Base-by-base conservation (phyloP, 495 filamentous ascomycete genomes). In the Aspergillus kassunensis region DNA sequence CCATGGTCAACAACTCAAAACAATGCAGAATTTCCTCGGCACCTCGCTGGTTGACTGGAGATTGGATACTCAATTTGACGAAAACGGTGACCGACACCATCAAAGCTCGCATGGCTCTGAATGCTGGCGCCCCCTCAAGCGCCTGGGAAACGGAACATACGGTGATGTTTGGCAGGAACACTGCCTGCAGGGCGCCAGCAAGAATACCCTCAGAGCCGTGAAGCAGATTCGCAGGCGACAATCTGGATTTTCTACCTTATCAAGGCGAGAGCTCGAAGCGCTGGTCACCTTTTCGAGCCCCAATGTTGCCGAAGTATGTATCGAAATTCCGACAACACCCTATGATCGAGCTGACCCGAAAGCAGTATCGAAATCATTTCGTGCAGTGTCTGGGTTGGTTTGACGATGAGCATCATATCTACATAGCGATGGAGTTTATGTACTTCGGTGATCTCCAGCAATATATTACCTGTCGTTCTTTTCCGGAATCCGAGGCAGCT, bases 391-490 rank as follows among this genome's bases (percentile, higher is more conserved):
- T 18, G 12, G 41, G 41, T 15, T 44, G 41, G 41, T 44, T 29
- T 15, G 13, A 44, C 13, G 25, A 27, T 13, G 41, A 29, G 12
- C 23, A 44, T 27, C n/a, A 27, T 15, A 23, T 44, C 0, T 44
- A 29, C 24, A 44, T 44, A 27, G 41, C 24, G 4, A 44, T 44
- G 41, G 41, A 44, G 13, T 44, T 30, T n/a, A n/a, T 44, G 23
- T 13, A 44, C 23, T 29, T 44, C 24, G 41, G 41, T 30, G 41
- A 44, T 25, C 41, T 44, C 23, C 41, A 44, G 41, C 24, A 27
- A 18, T 44, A 44, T 29, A 13, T 44, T 15, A 29, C 3, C 12
- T 29, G 3, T 15, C 41, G 15, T 18, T 16, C 41, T 30, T 29
- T 44, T 25, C 41, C 24, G 12, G 41, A 44, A 7, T 16, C 7